Base-by-base conservation (phyloP, 83 land plant genomes). In the Picea abies region DNA sequence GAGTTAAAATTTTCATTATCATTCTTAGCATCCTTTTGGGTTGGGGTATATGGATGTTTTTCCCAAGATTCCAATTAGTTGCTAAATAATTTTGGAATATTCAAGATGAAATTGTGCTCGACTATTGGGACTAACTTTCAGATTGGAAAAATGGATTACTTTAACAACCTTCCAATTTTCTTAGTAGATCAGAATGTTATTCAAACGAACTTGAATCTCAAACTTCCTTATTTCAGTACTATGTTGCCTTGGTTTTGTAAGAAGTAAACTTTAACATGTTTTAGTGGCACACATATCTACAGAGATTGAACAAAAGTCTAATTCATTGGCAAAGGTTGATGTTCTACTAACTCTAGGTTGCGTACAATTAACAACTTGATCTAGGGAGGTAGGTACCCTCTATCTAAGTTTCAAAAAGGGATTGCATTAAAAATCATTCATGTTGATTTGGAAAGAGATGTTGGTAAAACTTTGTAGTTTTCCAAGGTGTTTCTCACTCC, bases 21-120 rank as follows among this genome's bases (percentile, higher is more conserved):
- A 47, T 44, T 52, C 23, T 22, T 22, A 47, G 15, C 58, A 73
- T 11, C 15, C 22, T 20, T n/a, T 73, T 73, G 26, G 12, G 77
- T 73, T 73, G 52, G 77, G 73, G 77, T 23, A 73, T 41, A 73
- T 73, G 12, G 15, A 14, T 25, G 22, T 37, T 70, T 70, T 35
- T 44, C 47, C 37, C 75, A 17, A 37, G 75, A 11, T 73, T 44
- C 25, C 12, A 73, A 52, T 73, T 73, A 47, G 25, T 41, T 22
- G 56, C 58, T 47, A 37, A 20, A 25, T 22, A n/a, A 20, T 4
- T 4, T 73, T 25, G 77, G n/a, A 7, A 73, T 73, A 41, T 73
- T 22, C 22, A 73, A 73, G 56, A 23, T 39, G 39, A 14, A 35
- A 35, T 70, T 70, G 17, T 37, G 37, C 20, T 41, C 25, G 11